These are phyloP conservation scores for Aspergillus clavatus DNA, from an alignment of 2,329 filamentous ascomycete genomes.

Conservation along the genomic window DNA sequence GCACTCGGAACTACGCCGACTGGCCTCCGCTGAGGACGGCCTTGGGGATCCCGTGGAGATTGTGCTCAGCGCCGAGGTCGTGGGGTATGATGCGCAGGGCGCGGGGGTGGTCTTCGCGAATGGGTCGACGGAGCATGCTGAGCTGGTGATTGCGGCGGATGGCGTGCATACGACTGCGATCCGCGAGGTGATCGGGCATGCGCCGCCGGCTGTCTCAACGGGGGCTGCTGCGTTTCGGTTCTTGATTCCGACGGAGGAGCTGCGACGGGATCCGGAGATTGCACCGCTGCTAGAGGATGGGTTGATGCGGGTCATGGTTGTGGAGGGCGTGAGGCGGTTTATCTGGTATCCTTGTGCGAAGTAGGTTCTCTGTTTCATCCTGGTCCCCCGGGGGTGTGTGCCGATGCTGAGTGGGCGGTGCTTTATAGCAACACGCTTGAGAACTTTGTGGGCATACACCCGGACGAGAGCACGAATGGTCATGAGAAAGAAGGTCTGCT, in stretches of 20 bases:
- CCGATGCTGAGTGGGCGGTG: too few relatives aligned
- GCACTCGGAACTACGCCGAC: constrained; percentile 13
- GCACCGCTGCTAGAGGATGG: constrained; percentile 25
- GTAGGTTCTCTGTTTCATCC: too few relatives aligned
- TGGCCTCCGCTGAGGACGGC: constrained; percentile 5
- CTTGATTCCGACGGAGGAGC: constrained; percentile 15
- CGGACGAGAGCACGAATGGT: not conserved
- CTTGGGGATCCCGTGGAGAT: constrained; percentile 12
- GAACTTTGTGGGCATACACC: constrained; percentile 27
- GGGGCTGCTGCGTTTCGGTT: constrained; percentile 26
- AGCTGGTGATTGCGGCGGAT: constrained; percentile 31
- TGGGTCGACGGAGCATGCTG: constrained; percentile 19
- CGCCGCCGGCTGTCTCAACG: constrained; percentile 4
- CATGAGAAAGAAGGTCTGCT: constrained; percentile 2
- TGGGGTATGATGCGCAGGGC: constrained; percentile 16
- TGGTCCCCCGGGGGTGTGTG: too few relatives aligned
- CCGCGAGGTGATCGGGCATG: constrained; percentile 8
- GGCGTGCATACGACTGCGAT: constrained; percentile 23
- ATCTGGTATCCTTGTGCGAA: constrained; percentile 29
- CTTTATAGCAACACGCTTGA: constrained; percentile 26
- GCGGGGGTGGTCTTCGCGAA: constrained; percentile 19
- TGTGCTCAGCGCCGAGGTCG: constrained; percentile 17
- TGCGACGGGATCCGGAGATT: constrained; percentile 27
- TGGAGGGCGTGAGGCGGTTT: constrained; percentile 16
- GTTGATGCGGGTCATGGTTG: constrained; percentile 26